phyloP scores from a whole-genome alignment of 805 yeast species.

The Priceomyces medius region DNA sequence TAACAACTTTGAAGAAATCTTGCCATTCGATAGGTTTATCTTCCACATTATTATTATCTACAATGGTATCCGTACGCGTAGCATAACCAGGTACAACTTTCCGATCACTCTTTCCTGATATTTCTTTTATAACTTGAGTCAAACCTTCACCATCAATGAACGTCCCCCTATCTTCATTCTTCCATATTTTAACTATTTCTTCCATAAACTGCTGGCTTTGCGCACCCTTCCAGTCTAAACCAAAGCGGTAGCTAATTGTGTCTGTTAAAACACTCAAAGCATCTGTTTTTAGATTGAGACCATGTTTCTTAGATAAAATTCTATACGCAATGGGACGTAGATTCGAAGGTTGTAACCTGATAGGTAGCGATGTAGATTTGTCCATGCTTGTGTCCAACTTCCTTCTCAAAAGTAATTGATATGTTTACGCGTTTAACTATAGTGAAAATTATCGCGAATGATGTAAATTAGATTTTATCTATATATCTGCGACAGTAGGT shows the following conservation, averaged over 20 bases:
- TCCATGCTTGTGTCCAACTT: conserved; percentile 12
- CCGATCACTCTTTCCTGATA: conserved; percentile 12
- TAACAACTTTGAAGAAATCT: conserved; percentile 66
- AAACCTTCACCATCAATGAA: conserved; percentile 80
- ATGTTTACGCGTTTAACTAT: conserved; percentile 1
- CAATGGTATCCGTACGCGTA: conserved; percentile 23
- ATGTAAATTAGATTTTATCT: background rate
- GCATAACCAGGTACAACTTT: conserved; percentile 11
- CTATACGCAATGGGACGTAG: conserved; percentile 91
- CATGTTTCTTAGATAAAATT: conserved; percentile 86
- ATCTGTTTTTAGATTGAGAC: conserved; percentile 82
- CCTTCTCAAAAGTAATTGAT: background rate
- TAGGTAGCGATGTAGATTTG: conserved; percentile 50
- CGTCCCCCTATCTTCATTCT: conserved; percentile 81
- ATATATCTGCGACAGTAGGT: conserved; percentile 1
- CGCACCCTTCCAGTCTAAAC: conserved; percentile 80
- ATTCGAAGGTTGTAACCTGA: conserved; percentile 74
- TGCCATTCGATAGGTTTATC: conserved; percentile 55
- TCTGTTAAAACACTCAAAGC: conserved; percentile 74
- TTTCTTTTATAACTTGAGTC: conserved; percentile 60
- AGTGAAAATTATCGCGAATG: background rate
- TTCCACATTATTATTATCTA: conserved; percentile 11
- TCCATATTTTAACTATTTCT: conserved; percentile 79
- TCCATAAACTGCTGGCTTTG: conserved; percentile 67
- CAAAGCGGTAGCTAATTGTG: conserved; percentile 73